phyloP scores from a whole-genome alignment of 805 yeast species.

The Pichia manshurica region DNA sequence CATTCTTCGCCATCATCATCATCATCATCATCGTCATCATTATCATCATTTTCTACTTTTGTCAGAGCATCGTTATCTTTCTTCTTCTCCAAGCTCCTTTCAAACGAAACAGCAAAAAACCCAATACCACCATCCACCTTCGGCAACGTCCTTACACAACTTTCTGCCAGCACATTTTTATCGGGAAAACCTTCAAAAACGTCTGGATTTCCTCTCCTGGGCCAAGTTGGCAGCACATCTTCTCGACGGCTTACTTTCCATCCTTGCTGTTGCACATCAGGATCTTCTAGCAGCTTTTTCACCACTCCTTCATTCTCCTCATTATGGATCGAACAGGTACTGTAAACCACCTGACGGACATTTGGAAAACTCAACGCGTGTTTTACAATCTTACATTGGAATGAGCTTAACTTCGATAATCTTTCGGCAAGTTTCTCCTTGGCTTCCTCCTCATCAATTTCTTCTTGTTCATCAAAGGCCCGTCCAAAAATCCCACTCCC shows the following conservation, averaged over 20 bases:
- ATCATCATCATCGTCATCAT: slow-evolving; percentile 7
- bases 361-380: slow-evolving; percentile 82
- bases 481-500: slow-evolving; percentile 98
- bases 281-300: slow-evolving; percentile 63
- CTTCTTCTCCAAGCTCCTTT: slow-evolving; percentile 20
- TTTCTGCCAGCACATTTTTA: slow-evolving; percentile 62
- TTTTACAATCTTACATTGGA: slow-evolving; percentile 81
- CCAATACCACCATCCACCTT: slow-evolving; percentile 98
- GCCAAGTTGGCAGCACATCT: slow-evolving; percentile 78
- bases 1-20: slow-evolving; percentile 29
- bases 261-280: slow-evolving; percentile 55
- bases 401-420: slow-evolving; percentile 68
- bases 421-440: slow-evolving; percentile 44
- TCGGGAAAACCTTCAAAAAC: slow-evolving; percentile 53
- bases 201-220: slow-evolving; percentile 68
- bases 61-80: too few relatives aligned
- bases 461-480: slow-evolving; percentile 46
- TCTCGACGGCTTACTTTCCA: slow-evolving; percentile 65
- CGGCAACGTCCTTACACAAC: slow-evolving; percentile 82
- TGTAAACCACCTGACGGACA: slow-evolving; percentile 76
- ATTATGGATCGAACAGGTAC: slow-evolving; percentile 92
- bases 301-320: slow-evolving; percentile 94
- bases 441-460: slow-evolving; percentile 37
- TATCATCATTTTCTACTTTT: neutral
- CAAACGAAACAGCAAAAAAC: slow-evolving; percentile 91